Base-by-base conservation (phyloP, 805 yeast genomes). In the Kuraishia capsulata region DNA sequence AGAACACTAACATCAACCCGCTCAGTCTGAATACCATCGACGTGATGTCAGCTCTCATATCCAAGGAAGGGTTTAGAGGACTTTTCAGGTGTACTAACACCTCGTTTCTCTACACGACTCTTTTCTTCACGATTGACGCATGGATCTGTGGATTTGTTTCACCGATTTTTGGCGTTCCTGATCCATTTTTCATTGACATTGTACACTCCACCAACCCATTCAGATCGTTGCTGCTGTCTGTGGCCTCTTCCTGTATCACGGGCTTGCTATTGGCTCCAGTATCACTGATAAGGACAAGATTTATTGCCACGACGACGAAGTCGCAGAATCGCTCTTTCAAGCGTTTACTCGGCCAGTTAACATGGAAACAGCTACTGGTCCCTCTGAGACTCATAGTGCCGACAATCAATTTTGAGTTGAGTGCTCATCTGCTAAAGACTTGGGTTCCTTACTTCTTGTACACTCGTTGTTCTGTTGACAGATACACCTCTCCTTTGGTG, bases 91-190 rank as follows among this genome's bases (percentile, higher is more conserved):
- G 88, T 9, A 71, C 78, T 30, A 81, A 84, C 53, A 81, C 95
- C 2, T 71, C 95, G 0, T 90, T 88, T 50, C 67, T 92, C 16
- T 71, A 82, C 53, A 81, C 73, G 39, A 82, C 95, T 0, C 64
- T 87, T 16, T 74, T 81, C 2, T 75, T 78, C 36, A 82, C 95
- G 0, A 62, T 88, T 34, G 90, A 85, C 52, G 86, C 96, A 1
- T 89, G 97, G 97, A 67, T 88, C 35, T 82, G 94, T 0, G 96
- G 96, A 3, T 75, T 89, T 44, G 54, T 88, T 5, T 79, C 96
- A 4, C 92, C 96, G 2, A 62, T 85, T 34, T 57, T 84, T 38
- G 81, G 83, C 16, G 75, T 87, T 23, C 95, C 96, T 0, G 97
- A 89, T 54, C 96, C 96, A 3, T 76, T 78, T 44, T 81, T 87